phyloP scores from a whole-genome alignment of 2,329 filamentous ascomycete genomes.

The Neofusicoccum parvum region DNA sequence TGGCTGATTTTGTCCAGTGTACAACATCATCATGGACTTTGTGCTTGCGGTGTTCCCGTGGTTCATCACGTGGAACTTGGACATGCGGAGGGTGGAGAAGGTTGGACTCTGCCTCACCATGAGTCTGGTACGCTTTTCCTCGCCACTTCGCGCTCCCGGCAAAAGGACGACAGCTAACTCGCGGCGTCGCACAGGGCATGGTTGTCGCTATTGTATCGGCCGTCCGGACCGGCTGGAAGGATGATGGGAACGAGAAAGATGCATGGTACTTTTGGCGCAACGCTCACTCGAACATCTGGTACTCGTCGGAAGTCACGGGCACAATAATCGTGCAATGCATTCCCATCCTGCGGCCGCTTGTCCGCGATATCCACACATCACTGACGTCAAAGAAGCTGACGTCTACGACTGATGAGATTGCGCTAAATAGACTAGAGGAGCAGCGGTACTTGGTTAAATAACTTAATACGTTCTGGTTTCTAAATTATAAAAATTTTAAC shows the following conservation, averaged over 20 bases:
- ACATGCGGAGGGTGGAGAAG: conserved; percentile 54
- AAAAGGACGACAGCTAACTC: not conserved
- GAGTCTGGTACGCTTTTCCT: conserved; percentile 41
- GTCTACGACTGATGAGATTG: conserved; percentile 24
- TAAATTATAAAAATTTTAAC: too few species aligned
- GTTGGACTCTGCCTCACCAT: conserved; percentile 54
- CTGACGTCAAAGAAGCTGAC: conserved; percentile 39
- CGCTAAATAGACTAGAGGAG: not conserved
- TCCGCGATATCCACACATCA: conserved; percentile 46
- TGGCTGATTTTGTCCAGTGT: conserved; percentile 41
- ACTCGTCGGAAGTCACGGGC: conserved; percentile 56
- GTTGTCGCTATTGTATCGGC: conserved; percentile 54
- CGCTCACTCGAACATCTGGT: conserved; percentile 51
- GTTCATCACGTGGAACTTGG: conserved; percentile 52
- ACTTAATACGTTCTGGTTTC: too few species aligned
- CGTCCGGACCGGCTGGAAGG: conserved; percentile 54
- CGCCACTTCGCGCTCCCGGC: not conserved
- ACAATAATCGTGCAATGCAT: conserved; percentile 60
- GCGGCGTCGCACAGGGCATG: conserved; percentile 38
- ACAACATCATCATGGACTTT: conserved; percentile 59
- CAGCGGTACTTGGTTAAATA: not conserved
- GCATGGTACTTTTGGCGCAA: conserved; percentile 54
- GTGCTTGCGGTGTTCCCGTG: conserved; percentile 54
- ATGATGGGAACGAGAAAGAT: conserved; percentile 50
- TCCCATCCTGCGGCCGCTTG: conserved; percentile 53